Conservation (phyloP, 208 protist genomes). For the Crithidia expoeki region DNA sequence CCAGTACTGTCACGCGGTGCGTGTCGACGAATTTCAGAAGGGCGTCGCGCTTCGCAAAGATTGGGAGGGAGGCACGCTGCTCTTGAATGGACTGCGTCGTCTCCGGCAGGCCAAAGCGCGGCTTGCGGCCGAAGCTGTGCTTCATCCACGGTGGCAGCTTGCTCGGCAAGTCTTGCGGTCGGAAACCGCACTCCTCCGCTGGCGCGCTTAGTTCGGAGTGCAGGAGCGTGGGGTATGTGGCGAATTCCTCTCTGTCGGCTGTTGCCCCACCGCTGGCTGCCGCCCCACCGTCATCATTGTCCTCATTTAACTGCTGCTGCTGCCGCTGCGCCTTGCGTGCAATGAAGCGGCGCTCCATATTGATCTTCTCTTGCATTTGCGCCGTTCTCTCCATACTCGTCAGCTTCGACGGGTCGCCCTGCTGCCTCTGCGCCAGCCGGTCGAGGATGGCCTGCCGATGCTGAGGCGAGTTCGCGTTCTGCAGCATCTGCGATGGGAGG, state of each 20-base stretch:
- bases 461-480: constrained; percentile 72
- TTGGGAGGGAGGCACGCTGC: constrained; percentile 93
- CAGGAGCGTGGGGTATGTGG: constrained; percentile 45
- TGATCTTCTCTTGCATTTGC: constrained; percentile 73
- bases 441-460: constrained; percentile 83
- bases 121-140: constrained; percentile 71
- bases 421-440: constrained; percentile 57
- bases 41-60: constrained; percentile 92
- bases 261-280: background rate
- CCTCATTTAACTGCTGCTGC: constrained; percentile 35
- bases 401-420: constrained; percentile 54
- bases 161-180: constrained; percentile 50
- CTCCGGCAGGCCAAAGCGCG: constrained; percentile 66
- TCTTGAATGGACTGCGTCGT: constrained; percentile 65
- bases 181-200: constrained; percentile 69
- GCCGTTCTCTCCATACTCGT: constrained; percentile 84
- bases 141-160: constrained; percentile 85
- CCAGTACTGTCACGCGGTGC: constrained; percentile 91
- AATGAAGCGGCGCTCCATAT: constrained; percentile 82
- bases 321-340: constrained; percentile 39
- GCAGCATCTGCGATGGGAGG: constrained; percentile 82
- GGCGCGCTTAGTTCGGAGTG: constrained; percentile 69
- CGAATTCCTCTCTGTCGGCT: constrained; percentile 22
- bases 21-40: constrained; percentile 89
- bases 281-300: constrained; percentile 6